phyloP scores from a whole-genome alignment of 352 stramenopile genomes.

The Bremia lactucae region DNA sequence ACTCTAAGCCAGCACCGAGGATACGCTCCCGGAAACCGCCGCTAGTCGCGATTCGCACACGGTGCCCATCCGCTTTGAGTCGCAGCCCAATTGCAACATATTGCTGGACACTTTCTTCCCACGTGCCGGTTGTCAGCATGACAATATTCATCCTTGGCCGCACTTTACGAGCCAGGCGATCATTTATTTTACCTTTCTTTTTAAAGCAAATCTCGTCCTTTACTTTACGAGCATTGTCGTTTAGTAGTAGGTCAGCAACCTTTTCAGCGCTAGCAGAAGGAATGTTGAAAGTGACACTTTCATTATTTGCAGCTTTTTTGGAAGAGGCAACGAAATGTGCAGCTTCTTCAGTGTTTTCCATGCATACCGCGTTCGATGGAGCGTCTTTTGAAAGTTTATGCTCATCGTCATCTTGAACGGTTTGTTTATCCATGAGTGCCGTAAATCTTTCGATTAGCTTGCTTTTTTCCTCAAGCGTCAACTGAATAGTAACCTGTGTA shows the following conservation, averaged over 20 bases:
- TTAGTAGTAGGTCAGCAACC: conserved; percentile 14
- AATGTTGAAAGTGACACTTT: conserved; percentile 24
- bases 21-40: conserved; percentile 63
- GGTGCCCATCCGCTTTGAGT: conserved; percentile 76
- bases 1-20: conserved; percentile 42
- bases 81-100: conserved; percentile 64
- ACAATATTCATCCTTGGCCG: conserved; percentile 62
- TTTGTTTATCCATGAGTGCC: conserved; percentile 29
- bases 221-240: conserved; percentile 17
- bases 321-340: conserved; percentile 11
- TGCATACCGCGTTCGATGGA: not conserved
- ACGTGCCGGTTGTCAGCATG: conserved; percentile 55
- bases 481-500: conserved; percentile 32
- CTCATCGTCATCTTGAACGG: conserved; percentile 11
- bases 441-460: conserved; percentile 30
- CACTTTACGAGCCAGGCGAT: conserved; percentile 9
- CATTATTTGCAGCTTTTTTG: conserved; percentile 20
- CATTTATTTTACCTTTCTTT: conserved; percentile 17
- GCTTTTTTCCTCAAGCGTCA: conserved; percentile 28
- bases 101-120: conserved; percentile 58
- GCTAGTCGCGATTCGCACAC: conserved; percentile 85
- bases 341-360: conserved; percentile 2
- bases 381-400: no score
- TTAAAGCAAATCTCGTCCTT: conserved; percentile 13
- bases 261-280: conserved; percentile 19